Evolutionary conservation across 352 stramenopile genomes (phyloP).

Genomic region (Globisporangium radiosum): DNA sequence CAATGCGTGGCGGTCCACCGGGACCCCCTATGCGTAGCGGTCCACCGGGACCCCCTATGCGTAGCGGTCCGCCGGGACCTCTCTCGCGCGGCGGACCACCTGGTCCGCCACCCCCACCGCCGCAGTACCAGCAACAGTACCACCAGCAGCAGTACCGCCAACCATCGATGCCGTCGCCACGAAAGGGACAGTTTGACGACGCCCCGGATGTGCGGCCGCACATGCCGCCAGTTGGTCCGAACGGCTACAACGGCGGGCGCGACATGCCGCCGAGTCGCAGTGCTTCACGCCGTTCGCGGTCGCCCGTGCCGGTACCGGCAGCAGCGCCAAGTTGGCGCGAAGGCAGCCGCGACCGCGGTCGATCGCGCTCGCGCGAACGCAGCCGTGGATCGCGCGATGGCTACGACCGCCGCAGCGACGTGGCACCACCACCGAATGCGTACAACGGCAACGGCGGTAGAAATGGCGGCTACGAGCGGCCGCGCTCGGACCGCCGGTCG

Average conservation of each 20-base stretch:
- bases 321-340: constrained; percentile 16
- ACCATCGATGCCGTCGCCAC: constrained; percentile 18
- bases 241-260: constrained; percentile 7
- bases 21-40: background rate
- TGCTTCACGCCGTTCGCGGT: constrained; percentile 4
- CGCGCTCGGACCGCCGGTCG: constrained; percentile 16
- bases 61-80: background rate
- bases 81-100: background rate
- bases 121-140: constrained; percentile 5
- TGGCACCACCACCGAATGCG: background rate
- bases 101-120: constrained; percentile 13
- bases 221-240: background rate
- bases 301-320: background rate
- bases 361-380: constrained; percentile 17
- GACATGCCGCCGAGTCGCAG: background rate
- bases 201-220: constrained; percentile 23
- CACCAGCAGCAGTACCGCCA: constrained; percentile 5
- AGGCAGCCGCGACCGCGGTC: constrained; percentile 13
- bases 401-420: background rate
- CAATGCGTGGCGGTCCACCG: background rate
- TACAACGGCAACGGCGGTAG: constrained; percentile 4
- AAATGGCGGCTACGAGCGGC: constrained; percentile 5
- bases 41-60: background rate
- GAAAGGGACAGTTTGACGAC: constrained; percentile 65
- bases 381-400: background rate